These are phyloP conservation scores for Ramalina peruviana DNA, from an alignment of 495 filamentous ascomycete species.

Conservation along the genomic window DNA sequence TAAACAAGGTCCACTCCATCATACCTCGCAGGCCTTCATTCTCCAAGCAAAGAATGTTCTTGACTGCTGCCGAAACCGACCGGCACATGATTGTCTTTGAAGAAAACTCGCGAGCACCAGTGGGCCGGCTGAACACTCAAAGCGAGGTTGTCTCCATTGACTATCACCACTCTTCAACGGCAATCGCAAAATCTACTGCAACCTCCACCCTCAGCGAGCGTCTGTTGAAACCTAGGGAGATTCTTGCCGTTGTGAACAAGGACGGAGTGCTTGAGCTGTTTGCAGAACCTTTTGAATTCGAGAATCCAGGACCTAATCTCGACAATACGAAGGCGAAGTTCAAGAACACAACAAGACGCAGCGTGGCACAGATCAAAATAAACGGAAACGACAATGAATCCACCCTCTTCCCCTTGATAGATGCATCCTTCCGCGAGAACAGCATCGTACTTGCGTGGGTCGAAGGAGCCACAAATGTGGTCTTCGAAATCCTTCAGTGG, in stretches of 20 bases:
- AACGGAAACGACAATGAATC: constrained; percentile 31
- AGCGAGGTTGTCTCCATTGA: constrained; percentile 31
- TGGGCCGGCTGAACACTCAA: constrained; percentile 39
- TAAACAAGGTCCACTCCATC: constrained; percentile 37
- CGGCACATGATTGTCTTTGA: constrained; percentile 44
- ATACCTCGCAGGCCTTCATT: constrained; percentile 27
- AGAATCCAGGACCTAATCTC: constrained; percentile 17
- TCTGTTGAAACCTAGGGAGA: constrained; percentile 5
- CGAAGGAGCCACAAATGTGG: constrained; percentile 41
- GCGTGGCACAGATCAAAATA: constrained; percentile 36
- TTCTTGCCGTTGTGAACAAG: constrained; percentile 37
- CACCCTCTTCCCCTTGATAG: constrained; percentile 30
- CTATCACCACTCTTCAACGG: constrained; percentile 13
- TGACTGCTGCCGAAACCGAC: constrained; percentile 37
- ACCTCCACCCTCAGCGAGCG: not conserved
- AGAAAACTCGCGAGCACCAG: constrained; percentile 25
- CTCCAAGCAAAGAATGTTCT: constrained; percentile 23
- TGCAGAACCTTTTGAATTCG: constrained; percentile 36
- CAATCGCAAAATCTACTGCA: not conserved
- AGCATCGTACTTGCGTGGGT: constrained; percentile 38
- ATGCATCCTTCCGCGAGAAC: constrained; percentile 33
- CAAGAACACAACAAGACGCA: constrained; percentile 36
- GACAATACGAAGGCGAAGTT: constrained; percentile 31
- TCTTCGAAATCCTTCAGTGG: constrained; percentile 41
- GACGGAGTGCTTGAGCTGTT: constrained; percentile 45